Evolutionary conservation across 2,329 filamentous ascomycete species (phyloP).

Genomic region (Aphanocladium album): DNA sequence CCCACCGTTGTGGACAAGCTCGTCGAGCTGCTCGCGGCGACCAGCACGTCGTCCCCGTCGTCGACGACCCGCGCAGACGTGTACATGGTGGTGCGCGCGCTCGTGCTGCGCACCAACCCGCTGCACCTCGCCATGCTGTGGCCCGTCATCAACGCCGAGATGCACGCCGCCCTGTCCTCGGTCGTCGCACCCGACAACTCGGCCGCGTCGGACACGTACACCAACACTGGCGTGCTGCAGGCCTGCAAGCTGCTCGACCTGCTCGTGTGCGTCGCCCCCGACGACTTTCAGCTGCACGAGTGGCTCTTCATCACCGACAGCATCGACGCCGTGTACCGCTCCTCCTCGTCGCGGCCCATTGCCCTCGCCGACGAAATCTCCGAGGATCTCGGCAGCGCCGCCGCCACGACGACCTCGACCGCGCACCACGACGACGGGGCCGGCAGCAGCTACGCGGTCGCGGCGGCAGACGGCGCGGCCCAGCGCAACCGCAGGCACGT

Average conservation of each 20-base stretch:
- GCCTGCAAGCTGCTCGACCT: slow-evolving; percentile 91
- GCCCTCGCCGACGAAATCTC: slow-evolving; percentile 82
- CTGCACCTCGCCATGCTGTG: slow-evolving; percentile 80
- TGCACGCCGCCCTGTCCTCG: slow-evolving; percentile 74
- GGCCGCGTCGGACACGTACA: slow-evolving; percentile 64
- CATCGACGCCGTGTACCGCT: slow-evolving; percentile 88
- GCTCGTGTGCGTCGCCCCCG: slow-evolving; percentile 78
- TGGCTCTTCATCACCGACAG: slow-evolving; percentile 98
- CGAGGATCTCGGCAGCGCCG: slow-evolving; percentile 59
- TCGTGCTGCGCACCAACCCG: slow-evolving; percentile 73
- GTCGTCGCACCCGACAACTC: slow-evolving; percentile 64
- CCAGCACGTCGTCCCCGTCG: slow-evolving; percentile 83
- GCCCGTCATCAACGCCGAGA: slow-evolving; percentile 82
- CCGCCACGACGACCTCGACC: slow-evolving; percentile 10
- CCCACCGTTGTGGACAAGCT: slow-evolving; percentile 72
- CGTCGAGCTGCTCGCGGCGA: slow-evolving; percentile 79
- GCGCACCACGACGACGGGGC: slow-evolving; percentile 17
- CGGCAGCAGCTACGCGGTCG: slow-evolving; percentile 17
- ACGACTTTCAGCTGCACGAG: slow-evolving; percentile 97
- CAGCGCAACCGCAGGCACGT: slow-evolving; percentile 25
- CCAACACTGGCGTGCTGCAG: slow-evolving; percentile 72
- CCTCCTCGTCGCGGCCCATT: slow-evolving; percentile 60
- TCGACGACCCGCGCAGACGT: slow-evolving; percentile 84
- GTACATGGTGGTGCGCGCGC: slow-evolving; percentile 78
- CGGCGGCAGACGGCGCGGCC: slow-evolving; percentile 26